These are phyloP conservation scores for Kwoniella mangroviensis DNA, from an alignment of 768 basidiomycete genomes.

Conservation along the genomic window DNA sequence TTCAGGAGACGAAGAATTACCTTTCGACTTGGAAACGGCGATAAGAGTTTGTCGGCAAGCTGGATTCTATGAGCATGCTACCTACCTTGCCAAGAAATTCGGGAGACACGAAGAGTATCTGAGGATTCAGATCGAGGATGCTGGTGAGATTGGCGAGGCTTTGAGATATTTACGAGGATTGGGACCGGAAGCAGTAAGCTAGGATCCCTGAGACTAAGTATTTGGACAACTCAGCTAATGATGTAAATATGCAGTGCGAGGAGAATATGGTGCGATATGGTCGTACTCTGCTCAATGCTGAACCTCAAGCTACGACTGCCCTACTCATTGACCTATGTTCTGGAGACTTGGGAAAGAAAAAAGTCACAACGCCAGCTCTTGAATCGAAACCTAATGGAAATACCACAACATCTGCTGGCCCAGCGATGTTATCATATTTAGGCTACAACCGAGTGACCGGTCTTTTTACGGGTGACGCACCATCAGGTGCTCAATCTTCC, in stretches of 20 bases:
- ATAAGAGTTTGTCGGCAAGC: constrained; percentile 96
- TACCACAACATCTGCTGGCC: constrained; percentile 25
- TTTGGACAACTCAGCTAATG: constrained; percentile 5
- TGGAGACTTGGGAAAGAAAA: constrained; percentile 60
- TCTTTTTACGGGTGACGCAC: constrained; percentile 52
- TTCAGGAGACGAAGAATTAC: constrained; percentile 71
- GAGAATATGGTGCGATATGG: constrained; percentile 86
- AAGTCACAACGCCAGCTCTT: constrained; percentile 6
- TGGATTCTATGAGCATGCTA: constrained; percentile 92
- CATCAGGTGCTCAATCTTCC: constrained; percentile 59
- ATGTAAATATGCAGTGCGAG: constrained; percentile 66
- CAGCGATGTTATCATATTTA: constrained; percentile 81
- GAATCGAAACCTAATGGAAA: constrained; percentile 38
- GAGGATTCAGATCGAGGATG: constrained; percentile 91
- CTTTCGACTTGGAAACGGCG: constrained; percentile 95
- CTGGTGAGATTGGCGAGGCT: constrained; percentile 78
- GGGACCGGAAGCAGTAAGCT: constrained; percentile 74
- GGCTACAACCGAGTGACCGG: constrained; percentile 69
- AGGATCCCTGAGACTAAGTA: neutral
- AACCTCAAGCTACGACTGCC: constrained; percentile 86
- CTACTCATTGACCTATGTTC: constrained; percentile 92
- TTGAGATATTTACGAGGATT: constrained; percentile 77
- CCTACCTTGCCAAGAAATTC: constrained; percentile 90
- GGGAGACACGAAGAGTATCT: constrained; percentile 90
- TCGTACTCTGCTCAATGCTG: constrained; percentile 75